phyloP scores from a whole-genome alignment of 176 grass and related monocot species.

The sorghum (Sorghum bicolor) region DNA sequence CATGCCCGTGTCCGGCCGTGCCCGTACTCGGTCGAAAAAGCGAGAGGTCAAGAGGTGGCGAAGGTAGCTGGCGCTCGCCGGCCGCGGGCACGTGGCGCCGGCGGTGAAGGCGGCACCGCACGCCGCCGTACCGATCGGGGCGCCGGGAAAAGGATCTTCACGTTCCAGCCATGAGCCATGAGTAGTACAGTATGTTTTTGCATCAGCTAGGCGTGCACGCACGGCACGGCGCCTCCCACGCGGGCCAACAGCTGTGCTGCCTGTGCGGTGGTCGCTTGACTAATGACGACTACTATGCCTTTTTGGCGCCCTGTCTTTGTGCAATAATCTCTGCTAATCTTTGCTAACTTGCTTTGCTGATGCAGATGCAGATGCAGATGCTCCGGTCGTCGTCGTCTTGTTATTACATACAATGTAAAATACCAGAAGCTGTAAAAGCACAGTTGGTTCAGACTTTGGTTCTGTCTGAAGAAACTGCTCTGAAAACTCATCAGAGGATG shows the following conservation, averaged over 20 bases:
- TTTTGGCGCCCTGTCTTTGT: not conserved
- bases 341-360: not conserved
- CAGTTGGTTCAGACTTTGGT: not conserved
- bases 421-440: not conserved
- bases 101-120: not conserved
- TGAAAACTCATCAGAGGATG: not conserved
- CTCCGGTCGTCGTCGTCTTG: not conserved
- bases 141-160: constrained; percentile 5
- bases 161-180: constrained; percentile 22
- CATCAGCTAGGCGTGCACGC: not conserved
- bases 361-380: not conserved
- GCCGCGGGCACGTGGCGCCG: constrained; percentile 16
- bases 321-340: not conserved
- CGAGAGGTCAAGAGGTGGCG: not conserved
- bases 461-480: not conserved
- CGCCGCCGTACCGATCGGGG: constrained; percentile 29
- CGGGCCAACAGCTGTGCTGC: constrained; percentile 12
- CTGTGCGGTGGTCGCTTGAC: not conserved
- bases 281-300: no score
- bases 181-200: not conserved
- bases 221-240: constrained; percentile 4
- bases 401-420: not conserved
- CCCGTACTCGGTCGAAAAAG: not conserved
- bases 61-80: not conserved
- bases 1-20: not conserved